Conservation (phyloP, 805 yeast genomes). For the Candida piceae region DNA sequence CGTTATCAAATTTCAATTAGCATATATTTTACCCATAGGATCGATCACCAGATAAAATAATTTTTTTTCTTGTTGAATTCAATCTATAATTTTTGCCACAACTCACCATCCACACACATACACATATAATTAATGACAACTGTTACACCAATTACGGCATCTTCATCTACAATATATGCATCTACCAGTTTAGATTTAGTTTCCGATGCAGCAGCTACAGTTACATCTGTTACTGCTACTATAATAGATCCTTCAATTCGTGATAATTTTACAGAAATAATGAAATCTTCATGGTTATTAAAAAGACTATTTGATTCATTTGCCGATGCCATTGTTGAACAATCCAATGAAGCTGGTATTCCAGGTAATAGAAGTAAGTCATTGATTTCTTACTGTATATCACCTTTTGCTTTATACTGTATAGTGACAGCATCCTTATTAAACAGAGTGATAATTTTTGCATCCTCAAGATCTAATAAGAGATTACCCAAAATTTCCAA, state of each 20-base stretch:
- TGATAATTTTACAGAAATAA: conserved; percentile 8
- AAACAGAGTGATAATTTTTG: conserved; percentile 55
- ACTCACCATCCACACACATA: too few relatives aligned
- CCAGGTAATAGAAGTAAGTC: conserved; percentile 32
- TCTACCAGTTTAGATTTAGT: too few relatives aligned
- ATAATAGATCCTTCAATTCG: conserved; percentile 13
- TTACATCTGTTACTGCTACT: conserved; percentile 5
- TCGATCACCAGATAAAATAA: too few relatives aligned
- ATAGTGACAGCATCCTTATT: conserved; percentile 53
- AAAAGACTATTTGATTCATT: conserved; percentile 25
- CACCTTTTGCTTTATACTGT: conserved; percentile 48
- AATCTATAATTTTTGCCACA: too few relatives aligned
- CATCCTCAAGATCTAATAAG: conserved; percentile 42
- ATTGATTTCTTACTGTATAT: conserved; percentile 44
- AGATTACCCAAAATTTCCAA: conserved; percentile 28
- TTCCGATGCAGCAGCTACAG: too few relatives aligned
- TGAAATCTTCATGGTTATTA: conserved; percentile 20
- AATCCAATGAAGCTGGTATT: conserved; percentile 26
- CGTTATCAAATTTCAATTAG: too few relatives aligned
- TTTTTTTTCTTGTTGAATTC: too few relatives aligned
- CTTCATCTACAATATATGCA: too few relatives aligned
- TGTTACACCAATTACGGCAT: too few relatives aligned
- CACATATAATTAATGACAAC: too few relatives aligned
- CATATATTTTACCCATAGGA: too few relatives aligned
- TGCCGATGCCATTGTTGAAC: conserved; percentile 31